Evolutionary conservation across 345 rosid species (phyloP).

Genomic region (Eucalyptus erythrocorys): DNA sequence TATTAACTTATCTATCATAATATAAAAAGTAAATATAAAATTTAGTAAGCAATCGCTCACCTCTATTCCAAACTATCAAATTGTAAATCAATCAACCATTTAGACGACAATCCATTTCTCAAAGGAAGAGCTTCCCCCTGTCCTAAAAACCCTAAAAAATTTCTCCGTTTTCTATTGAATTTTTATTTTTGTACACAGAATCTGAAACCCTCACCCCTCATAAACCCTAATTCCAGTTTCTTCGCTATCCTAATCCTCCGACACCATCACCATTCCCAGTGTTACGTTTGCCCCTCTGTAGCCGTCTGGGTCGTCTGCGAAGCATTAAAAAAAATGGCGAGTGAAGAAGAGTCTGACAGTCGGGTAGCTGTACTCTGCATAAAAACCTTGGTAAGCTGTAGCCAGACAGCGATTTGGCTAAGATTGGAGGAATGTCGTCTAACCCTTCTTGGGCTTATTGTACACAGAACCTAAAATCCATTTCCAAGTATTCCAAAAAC

Average conservation of each 20-base stretch:
- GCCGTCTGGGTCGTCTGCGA: neutral
- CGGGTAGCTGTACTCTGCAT: neutral
- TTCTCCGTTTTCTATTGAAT: neutral
- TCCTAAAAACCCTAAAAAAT: accelerated
- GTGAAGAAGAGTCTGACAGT: neutral
- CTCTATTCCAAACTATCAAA: neutral
- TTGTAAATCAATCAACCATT: neutral
- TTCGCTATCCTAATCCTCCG: neutral
- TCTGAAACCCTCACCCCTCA: neutral
- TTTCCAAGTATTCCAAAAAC: no score
- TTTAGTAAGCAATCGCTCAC: neutral
- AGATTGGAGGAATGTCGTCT: neutral
- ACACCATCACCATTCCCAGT: neutral
- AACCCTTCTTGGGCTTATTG: no score
- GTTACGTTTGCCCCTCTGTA: neutral
- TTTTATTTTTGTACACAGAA: neutral
- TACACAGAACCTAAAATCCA: no score
- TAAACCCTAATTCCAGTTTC: neutral
- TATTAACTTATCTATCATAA: neutral
- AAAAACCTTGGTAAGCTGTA: neutral
- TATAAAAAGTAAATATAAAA: no score
- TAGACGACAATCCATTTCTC: no score
- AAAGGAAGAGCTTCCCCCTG: no score
- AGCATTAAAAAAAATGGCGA: neutral
- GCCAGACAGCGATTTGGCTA: neutral